Evolutionary conservation across 495 filamentous ascomycete species (phyloP), one percentile per base, ranked within the genome.

Genomic region (Trichocladium uniseriatum): DNA sequence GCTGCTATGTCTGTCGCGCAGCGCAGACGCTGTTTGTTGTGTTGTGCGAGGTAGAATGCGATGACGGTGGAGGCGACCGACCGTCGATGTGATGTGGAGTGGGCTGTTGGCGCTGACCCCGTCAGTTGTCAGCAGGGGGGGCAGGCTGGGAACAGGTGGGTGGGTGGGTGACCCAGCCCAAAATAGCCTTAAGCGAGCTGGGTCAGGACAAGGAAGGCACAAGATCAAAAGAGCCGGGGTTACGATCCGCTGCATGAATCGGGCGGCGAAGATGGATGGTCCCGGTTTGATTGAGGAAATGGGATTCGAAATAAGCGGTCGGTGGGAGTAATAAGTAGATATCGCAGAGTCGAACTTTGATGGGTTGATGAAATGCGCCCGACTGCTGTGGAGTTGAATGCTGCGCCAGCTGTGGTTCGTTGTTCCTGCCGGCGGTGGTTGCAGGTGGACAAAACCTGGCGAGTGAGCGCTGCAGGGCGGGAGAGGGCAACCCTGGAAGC

Each of bases 161-260:
- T 4, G 24, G 3, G 24, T 43, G 43, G 29, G 32, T 43, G 31
- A 38, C 36, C 51, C 29, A 22, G 51, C 59, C 56, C 53, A 58
- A 56, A 62, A 62, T 62, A 62, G 59, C 51, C 55, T 47, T 54
- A 27, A 27, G 53, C 9, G 9, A 21, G 38, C 28, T 16, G 22
- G 32, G 18, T 19, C 16, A 28, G 22, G 37, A 35, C 40, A 49
- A 27, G 38, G 48, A 35, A 27, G 38, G 6, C 24, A 40, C 31
- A 43, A 37, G 48, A 32, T 32, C 13, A 32, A 14, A 32, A 32
- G 31, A 32, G 10, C 24, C 24, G 24, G n/a, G n/a, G n/a, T n/a
- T 27, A 27, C 8, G 24, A 8, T n/a, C n/a, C n/a, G n/a, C n/a
- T n/a, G n/a, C n/a, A n/a, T 8, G 24, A 27, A 27, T 27, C 4